A percentile compares a stretch with the other conserved stretches of the same genome.
Conservation (phyloP, 2,329 filamentous ascomycete genomes). For the Aspergillus carbonarius region DNA sequence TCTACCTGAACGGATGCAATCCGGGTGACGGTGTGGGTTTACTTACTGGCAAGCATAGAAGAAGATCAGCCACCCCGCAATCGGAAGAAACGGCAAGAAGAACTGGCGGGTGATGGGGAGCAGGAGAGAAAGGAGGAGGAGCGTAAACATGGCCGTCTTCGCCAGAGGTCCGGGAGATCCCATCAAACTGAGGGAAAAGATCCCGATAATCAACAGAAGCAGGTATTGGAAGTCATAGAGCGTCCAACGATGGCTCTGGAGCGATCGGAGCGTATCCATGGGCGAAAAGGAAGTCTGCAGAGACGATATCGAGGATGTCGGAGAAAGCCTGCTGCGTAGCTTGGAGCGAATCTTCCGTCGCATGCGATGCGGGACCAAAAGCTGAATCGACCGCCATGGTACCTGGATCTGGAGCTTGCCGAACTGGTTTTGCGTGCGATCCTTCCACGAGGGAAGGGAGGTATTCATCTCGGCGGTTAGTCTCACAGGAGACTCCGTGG, state of each 20-base stretch:
- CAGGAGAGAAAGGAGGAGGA: constrained; percentile 68
- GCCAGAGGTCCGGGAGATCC: constrained; percentile 72
- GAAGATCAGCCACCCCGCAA: constrained; percentile 83
- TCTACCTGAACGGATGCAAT: too few species aligned
- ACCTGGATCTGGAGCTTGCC: constrained; percentile 48
- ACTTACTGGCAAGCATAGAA: constrained; percentile 92
- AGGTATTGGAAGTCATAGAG: constrained; percentile 83
- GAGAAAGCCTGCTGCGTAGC: constrained; percentile 64
- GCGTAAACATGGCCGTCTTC: constrained; percentile 70
- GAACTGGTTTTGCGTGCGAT: constrained; percentile 44
- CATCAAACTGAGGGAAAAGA: constrained; percentile 82
- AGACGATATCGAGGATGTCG: constrained; percentile 69
- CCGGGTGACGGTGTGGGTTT: constrained; percentile 3
- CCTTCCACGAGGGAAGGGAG: constrained; percentile 47
- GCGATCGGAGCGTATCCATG: constrained; percentile 69
- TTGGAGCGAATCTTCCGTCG: constrained; percentile 68
- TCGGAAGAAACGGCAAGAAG: constrained; percentile 80
- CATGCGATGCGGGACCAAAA: constrained; percentile 61
- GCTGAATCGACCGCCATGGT: constrained; percentile 51
- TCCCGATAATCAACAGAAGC: constrained; percentile 67
- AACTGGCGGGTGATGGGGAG: constrained; percentile 88
- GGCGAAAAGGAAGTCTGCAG: constrained; percentile 82
- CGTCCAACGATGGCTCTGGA: constrained; percentile 77
- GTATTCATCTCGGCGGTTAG: constrained; percentile 34
- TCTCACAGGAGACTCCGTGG: constrained; percentile 21